Base-by-base conservation (phyloP, 2,329 filamentous ascomycete genomes). In the Beauveria brongniartii region DNA sequence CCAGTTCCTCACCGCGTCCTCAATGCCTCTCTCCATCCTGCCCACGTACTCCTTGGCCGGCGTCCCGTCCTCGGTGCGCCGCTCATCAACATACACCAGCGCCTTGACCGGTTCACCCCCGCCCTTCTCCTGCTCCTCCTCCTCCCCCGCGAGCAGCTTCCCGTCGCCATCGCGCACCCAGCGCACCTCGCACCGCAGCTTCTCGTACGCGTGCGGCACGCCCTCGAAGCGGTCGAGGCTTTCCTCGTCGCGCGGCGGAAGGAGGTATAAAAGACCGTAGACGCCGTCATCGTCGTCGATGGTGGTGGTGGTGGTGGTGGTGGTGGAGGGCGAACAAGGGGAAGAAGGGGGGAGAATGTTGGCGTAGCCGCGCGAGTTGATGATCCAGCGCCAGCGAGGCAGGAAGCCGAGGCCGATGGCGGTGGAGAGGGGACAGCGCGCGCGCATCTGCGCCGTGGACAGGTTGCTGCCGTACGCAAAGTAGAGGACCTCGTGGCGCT, bases 401-500 rank as follows among this genome's bases (percentile, higher is more conserved):
- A 91, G 77, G 22, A 80, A 72, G 3, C 79, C 87, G 55, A 88
- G 74, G 48, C 84, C 84, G 7, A 84, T 69, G 58, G 83, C 82
- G 14, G 69, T 73, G 2, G 83, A 82, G 16, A 69, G 71, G 59
- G 84, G 86, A 68, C 88, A 90, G 57, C 87, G 84, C 51, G 70
- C 65, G 4, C 66, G 66, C 88, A 91, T 90, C 72, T 90, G 87
- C 30, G 78, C 72, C 1, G 79, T 79, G 70, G 85, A 88, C 62
- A 90, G 79, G 71, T 90, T 90, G 69, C 82, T 86, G 64, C 87
- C 88, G 72, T 88, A 90, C 67, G 82, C 88, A 69, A 90, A 89
- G 76, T 89, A 89, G 64, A 84, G 71, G 55, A 74, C 66, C 63
- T 75, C 73, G 54, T 69, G 69, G 14, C 69, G 66, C 59, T 70